Evolutionary conservation across 805 yeast species (phyloP).

Genomic region (Yamadazyma laniorum): DNA sequence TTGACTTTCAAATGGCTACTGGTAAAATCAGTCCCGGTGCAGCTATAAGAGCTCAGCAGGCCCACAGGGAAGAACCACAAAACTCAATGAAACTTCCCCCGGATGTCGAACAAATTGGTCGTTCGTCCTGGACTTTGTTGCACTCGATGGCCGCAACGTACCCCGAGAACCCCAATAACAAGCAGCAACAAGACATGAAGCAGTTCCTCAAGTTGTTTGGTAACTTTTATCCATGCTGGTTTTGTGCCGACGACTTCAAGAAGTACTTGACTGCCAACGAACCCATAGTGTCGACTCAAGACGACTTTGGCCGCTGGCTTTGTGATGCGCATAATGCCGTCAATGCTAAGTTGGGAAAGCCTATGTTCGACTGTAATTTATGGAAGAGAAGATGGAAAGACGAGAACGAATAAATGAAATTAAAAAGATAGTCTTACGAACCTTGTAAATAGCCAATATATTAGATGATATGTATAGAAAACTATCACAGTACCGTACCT

Average conservation of each 20-base stretch:
- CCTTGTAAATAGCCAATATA: conserved; percentile 3
- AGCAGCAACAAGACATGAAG: conserved; percentile 68
- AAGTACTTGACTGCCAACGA: conserved; percentile 52
- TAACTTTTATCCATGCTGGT: conserved; percentile 88
- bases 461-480: not conserved
- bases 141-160: conserved; percentile 89
- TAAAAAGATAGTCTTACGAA: not conserved
- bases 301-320: conserved; percentile 83
- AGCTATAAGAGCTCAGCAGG: conserved; percentile 1
- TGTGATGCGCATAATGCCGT: conserved; percentile 95
- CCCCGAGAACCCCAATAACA: conserved; percentile 62
- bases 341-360: conserved; percentile 83
- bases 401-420: conserved; percentile 30
- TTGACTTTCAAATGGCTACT: conserved; percentile 71
- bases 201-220: conserved; percentile 71
- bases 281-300: conserved; percentile 64
- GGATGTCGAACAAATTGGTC: conserved; percentile 76
- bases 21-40: conserved; percentile 12
- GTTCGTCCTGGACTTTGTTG: conserved; percentile 87
- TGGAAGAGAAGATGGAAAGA: conserved; percentile 96
- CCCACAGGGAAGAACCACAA: conserved; percentile 33
- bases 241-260: conserved; percentile 84
- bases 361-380: conserved; percentile 76
- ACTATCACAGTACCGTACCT: too few relatives aligned
- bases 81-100: conserved; percentile 63